Base-by-base conservation (phyloP, 805 yeast species). In the Hanseniaspora meyeri region DNA sequence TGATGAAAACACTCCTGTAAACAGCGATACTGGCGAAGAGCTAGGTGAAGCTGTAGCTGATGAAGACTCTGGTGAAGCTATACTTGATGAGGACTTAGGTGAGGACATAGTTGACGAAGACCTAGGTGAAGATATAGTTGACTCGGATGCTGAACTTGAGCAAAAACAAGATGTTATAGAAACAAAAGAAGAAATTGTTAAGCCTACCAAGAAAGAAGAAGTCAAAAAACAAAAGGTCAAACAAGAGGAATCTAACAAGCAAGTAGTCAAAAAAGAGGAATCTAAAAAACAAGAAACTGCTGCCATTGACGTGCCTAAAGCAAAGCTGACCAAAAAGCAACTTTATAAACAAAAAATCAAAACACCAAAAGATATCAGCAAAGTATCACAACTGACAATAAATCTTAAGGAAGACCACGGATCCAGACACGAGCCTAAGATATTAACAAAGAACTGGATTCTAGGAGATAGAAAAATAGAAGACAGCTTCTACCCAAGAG, bases 381-480 rank as follows among this genome's bases (percentile, higher is more conserved):
- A 29, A 8, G 43, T 37, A 12, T 47, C 54, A 53, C 60, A 11
- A 57, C 61, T 34, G 31, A 56, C 39, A 49, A 32, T 38, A n/a
- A 43, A 43, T 78, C 51, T 73, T 72, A 61, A 78, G 77, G 68
- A 73, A 47, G 95, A 87, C 65, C 73, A 72, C 49, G 95, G 95
- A 1, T 75, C 87, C 34, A 53, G 34, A 1, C 78, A 81, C 60
- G 69, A 70, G 1, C 77, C 84, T 9, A 69, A 65, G 0, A 74
- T 87, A 55, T 82, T 88, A 34, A 65, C 72, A 57, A 89, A 88
- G 67, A 81, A 81, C 58, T 89, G 96, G 90, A 72, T 70, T 0
- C 67, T 78, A n/a, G 77, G 75, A 53, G 70, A 77, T 55, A 66
- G 71, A 14, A 53, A 51, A 10, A n/a, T 46, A 27, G 24, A 29